Evolutionary conservation across 139 green algal species (phyloP).

Genomic region (Micractinium conductrix): DNA sequence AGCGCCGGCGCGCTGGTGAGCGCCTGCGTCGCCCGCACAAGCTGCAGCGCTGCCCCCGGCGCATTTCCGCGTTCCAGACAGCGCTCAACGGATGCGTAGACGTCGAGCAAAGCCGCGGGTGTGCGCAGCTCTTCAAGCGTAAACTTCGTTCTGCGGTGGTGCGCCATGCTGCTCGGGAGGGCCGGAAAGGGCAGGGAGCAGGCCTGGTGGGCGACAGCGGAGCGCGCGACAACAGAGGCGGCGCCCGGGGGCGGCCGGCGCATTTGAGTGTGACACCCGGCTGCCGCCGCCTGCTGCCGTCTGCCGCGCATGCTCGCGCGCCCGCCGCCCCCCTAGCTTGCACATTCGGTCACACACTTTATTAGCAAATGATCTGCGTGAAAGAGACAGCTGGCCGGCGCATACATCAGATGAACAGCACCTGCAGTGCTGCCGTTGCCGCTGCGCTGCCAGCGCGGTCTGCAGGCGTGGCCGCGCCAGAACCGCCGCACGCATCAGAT

Average conservation of each 20-base stretch:
- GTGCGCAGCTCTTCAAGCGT: neutral
- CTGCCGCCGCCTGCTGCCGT: too few relatives aligned
- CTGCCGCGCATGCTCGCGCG: too few relatives aligned
- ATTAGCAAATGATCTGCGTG: neutral
- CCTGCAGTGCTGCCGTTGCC: neutral
- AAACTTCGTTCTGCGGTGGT: neutral
- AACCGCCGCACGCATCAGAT: neutral
- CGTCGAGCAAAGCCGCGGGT: neutral
- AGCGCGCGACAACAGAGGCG: neutral
- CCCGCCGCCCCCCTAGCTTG: too few relatives aligned
- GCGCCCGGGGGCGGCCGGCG: too few relatives aligned
- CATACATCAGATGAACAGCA: neutral
- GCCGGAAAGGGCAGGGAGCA: neutral
- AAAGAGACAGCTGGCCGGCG: neutral
- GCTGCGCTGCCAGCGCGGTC: neutral
- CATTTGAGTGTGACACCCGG: too few relatives aligned
- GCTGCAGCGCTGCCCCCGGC: constrained; percentile 4
- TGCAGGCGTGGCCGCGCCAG: neutral
- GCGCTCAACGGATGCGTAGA: neutral
- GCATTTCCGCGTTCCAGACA: neutral
- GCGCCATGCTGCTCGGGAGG: neutral
- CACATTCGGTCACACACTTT: neutral
- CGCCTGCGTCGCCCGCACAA: neutral
- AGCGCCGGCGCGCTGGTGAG: neutral
- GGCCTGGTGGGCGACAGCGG: neutral